phyloP scores from a whole-genome alignment of 441 rosid genomes.

The Adansonia rubrostipa region DNA sequence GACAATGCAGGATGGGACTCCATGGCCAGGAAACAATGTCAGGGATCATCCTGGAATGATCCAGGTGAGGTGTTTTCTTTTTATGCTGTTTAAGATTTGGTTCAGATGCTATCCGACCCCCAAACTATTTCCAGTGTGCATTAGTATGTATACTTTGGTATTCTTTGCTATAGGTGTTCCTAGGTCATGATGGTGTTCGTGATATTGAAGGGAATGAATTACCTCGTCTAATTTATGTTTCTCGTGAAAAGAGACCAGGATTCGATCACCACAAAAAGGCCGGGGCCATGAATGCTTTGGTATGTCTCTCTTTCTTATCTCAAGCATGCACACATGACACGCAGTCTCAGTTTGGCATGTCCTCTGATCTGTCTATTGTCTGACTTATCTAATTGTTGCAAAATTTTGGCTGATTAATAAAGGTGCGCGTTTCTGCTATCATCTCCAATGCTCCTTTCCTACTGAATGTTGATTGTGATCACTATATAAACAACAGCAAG shows the following conservation, averaged over 20 bases:
- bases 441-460: slow-evolving; percentile 88
- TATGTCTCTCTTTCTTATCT: slow-evolving; percentile 32
- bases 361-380: slow-evolving; percentile 11
- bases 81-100: not conserved
- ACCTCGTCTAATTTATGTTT: slow-evolving; percentile 86
- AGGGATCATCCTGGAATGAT: slow-evolving; percentile 99
- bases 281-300: slow-evolving; percentile 97
- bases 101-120: not conserved
- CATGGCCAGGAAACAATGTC: slow-evolving; percentile 94
- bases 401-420: slow-evolving; percentile 36
- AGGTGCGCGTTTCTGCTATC: slow-evolving; percentile 88
- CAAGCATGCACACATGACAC: not conserved
- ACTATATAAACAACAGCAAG: slow-evolving; percentile 87
- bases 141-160: not conserved
- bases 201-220: slow-evolving; percentile 87
- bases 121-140: not conserved
- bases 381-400: slow-evolving; percentile 22
- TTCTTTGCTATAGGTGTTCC: slow-evolving; percentile 63
- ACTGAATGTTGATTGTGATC: slow-evolving; percentile 96
- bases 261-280: slow-evolving; percentile 97
- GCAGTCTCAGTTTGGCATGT: not conserved
- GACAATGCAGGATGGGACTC: slow-evolving; percentile 99
- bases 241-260: slow-evolving; percentile 98
- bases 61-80: slow-evolving; percentile 58
- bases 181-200: slow-evolving; percentile 79